phyloP scores from a whole-genome alignment of 768 basidiomycete genomes.

The Exsudoporus frostii region DNA sequence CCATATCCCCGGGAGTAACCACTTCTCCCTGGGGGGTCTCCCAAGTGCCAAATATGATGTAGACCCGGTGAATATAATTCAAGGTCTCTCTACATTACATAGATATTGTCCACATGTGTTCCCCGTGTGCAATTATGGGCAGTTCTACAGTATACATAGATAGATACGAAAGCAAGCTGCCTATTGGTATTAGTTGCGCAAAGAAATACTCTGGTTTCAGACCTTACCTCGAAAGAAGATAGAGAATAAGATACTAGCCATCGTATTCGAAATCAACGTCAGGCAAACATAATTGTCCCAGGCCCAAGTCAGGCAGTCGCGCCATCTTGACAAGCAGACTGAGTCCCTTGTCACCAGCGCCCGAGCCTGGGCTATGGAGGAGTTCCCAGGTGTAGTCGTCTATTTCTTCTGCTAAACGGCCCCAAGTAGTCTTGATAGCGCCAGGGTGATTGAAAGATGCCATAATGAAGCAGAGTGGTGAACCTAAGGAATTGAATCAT shows the following conservation, averaged over 20 bases:
- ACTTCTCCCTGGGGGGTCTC: slow-evolving; percentile 16
- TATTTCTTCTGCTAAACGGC: slow-evolving; percentile 63
- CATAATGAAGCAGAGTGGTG: slow-evolving; percentile 71
- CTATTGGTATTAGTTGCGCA: not conserved
- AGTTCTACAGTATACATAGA: slow-evolving; percentile 15
- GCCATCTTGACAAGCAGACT: slow-evolving; percentile 76
- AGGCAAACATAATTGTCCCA: slow-evolving; percentile 53
- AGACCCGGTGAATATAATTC: not conserved
- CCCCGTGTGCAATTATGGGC: slow-evolving; percentile 14
- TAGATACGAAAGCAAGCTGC: slow-evolving; percentile 13
- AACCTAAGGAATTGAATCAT: slow-evolving; percentile 46
- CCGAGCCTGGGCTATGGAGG: slow-evolving; percentile 44
- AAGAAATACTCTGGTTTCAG: not conserved
- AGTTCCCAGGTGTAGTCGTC: slow-evolving; percentile 62
- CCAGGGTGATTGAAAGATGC: slow-evolving; percentile 63
- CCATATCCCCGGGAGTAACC: slow-evolving; percentile 6
- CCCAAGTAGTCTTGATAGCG: slow-evolving; percentile 68
- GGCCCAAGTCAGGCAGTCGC: slow-evolving; percentile 66
- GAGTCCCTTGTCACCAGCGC: slow-evolving; percentile 40
- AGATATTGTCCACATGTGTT: slow-evolving; percentile 9
- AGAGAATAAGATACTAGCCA: slow-evolving; percentile 3
- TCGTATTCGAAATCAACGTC: slow-evolving; percentile 28
- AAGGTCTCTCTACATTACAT: not conserved
- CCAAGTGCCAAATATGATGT: not conserved
- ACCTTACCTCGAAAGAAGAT: slow-evolving; percentile 10